Base-by-base conservation (phyloP, 2,329 filamentous ascomycete species). In the Didymella pinodella region DNA sequence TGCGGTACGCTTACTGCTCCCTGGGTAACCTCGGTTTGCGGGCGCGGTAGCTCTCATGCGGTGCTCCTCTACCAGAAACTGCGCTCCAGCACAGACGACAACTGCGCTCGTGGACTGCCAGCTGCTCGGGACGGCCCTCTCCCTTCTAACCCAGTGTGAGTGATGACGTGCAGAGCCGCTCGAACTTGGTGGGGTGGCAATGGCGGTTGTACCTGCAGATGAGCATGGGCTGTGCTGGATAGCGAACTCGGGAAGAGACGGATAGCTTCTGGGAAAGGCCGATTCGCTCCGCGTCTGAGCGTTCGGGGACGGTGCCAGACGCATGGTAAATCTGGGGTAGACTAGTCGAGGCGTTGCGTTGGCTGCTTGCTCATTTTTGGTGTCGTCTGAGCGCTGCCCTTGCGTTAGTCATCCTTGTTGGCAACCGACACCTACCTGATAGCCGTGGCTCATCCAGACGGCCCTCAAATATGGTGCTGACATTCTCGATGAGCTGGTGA, bases 141-240 rank as follows among this genome's bases (percentile, higher is more conserved):
- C 44, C 55, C 48, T 44, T 54, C 50, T 53, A 40, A 47, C 44
- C 52, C 48, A 48, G 36, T 44, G 54, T 48, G 36, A 44, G 20
- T 52, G 46, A 67, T 66, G 63, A 65, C 58, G 59, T 65, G 66
- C 66, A 66, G 59, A 25, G 26, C 53, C 31, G 48, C 46, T 48
- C 44, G 45, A 48, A 22, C 56, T 52, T 63, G 66, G 66, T 63
- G 62, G 55, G 63, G 63, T 65, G 62, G 63, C 60, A 32, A 64
- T 47, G 54, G 62, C 65, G 64, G 54, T 59, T 68, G 72, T 74
- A 71, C 72, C 72, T 76, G 73, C 73, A 75, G 68, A 47, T 66
- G 61, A 55, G 60, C 57, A 59, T 46, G 61, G 60, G 62, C 65
- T 66, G 61, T 62, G 63, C 63, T 64, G 45, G 12, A 47, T 57